Conservation (phyloP, 2,329 filamentous ascomycete species). For the Microdochium bolleyi region DNA sequence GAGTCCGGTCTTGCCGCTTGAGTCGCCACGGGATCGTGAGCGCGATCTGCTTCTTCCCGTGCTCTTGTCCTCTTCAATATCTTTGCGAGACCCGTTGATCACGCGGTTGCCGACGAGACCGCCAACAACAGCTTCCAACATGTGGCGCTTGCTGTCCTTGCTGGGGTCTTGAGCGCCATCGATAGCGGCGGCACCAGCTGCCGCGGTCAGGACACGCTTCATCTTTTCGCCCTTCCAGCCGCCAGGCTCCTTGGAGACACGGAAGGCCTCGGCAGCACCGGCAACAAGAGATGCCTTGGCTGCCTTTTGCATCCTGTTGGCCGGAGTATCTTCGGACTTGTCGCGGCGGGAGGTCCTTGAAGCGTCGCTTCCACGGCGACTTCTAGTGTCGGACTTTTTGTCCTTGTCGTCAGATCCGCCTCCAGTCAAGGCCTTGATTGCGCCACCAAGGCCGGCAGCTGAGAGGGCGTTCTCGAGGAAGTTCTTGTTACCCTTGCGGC, state of each 20-base stretch:
- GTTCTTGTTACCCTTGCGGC: constrained; percentile 55
- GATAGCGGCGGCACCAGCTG: constrained; percentile 76
- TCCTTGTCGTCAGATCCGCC: constrained; percentile 33
- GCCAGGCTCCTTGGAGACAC: constrained; percentile 80
- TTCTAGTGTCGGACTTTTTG: constrained; percentile 18
- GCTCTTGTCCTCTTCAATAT: constrained; percentile 51
- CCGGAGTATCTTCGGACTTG: constrained; percentile 36
- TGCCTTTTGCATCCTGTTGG: constrained; percentile 69
- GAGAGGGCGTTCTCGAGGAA: constrained; percentile 56
- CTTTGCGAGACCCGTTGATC: constrained; percentile 68
- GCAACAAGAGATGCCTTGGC: constrained; percentile 87
- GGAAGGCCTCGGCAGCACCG: constrained; percentile 86
- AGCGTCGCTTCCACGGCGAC: constrained; percentile 27
- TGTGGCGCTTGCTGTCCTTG: constrained; percentile 72
- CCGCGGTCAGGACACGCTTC: constrained; percentile 83
- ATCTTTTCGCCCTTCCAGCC: constrained; percentile 88
- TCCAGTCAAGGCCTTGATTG: constrained; percentile 51
- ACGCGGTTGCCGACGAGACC: constrained; percentile 81
- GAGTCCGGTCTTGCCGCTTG: constrained; percentile 44
- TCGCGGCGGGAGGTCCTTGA: constrained; percentile 43
- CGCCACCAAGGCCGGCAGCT: constrained; percentile 53
- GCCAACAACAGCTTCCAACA: constrained; percentile 81
- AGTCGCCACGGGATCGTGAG: constrained; percentile 37
- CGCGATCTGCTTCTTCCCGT: constrained; percentile 62
- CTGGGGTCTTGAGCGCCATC: constrained; percentile 66